phyloP scores from a whole-genome alignment of 2,329 filamentous ascomycete genomes.

The Sporothrix curviconia region DNA sequence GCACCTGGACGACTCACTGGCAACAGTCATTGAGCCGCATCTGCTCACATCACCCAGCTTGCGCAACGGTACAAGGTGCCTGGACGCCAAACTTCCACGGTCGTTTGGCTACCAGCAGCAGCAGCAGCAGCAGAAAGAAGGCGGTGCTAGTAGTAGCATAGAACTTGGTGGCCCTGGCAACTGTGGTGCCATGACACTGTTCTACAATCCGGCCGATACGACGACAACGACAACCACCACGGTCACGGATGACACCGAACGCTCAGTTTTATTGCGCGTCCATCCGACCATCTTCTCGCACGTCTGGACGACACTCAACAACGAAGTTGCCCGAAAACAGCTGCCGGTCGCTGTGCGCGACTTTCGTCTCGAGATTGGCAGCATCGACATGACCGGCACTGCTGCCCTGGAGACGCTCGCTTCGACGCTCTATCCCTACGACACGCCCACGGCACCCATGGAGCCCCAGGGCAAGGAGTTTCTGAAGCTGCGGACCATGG shows the following conservation, averaged over 20 bases:
- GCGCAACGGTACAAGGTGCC: slow-evolving; percentile 6
- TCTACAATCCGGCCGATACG: slow-evolving; percentile 8
- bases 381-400: slow-evolving; percentile 55
- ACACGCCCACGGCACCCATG: slow-evolving; percentile 23
- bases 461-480: slow-evolving; percentile 38
- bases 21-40: slow-evolving; percentile 13
- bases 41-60: slow-evolving; percentile 10
- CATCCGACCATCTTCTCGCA: slow-evolving; percentile 77
- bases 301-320: slow-evolving; percentile 57
- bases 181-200: slow-evolving; percentile 17
- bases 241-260: not conserved
- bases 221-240: not conserved
- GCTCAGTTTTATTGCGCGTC: slow-evolving; percentile 30
- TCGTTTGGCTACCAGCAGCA: slow-evolving; percentile 18
- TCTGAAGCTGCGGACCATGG: slow-evolving; percentile 47
- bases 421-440: slow-evolving; percentile 55
- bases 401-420: slow-evolving; percentile 73
- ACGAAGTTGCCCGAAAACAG: slow-evolving; percentile 49
- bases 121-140: not conserved
- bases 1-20: slow-evolving; percentile 14
- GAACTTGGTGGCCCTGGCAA: slow-evolving; percentile 15
- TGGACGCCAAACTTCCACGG: slow-evolving; percentile 19
- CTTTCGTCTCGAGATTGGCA: slow-evolving; percentile 60
- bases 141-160: too few relatives aligned
- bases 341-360: slow-evolving; percentile 61